Base-by-base conservation (phyloP, 1,284 basidiomycete species). In the Ceratobasidium sp. region DNA sequence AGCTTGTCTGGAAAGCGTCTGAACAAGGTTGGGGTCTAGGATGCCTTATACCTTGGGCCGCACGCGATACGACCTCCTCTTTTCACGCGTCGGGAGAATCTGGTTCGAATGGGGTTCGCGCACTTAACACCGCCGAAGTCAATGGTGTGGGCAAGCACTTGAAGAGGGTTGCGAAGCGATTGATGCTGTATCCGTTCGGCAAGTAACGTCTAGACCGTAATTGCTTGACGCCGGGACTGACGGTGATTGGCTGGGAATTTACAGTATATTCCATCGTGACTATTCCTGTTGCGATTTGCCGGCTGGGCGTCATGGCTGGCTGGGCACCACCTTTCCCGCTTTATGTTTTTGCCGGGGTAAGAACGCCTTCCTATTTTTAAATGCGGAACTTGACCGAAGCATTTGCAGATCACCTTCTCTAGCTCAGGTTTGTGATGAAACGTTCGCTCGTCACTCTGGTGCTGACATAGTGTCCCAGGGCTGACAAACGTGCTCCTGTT, bases 151-250 rank as follows among this genome's bases (percentile, higher is more conserved):
- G 65, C n/a, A 69, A 58, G 46, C 65, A 69, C 27, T 27, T 69
- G 53, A 69, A 58, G 53, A 56, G 49, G 11, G 43, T 69, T 31
- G 65, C 65, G 14, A 54, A 37, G 51, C 24, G 65, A 37, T 24
- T 69, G 46, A 69, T 69, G 65, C 22, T 69, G 5, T 69, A 69
- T 46, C 65, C 65, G 8, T 37, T 69, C 24, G 53, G 65, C 56
- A 29, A 58, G 65, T 58, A 19, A 16, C 16, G 2, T 14, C 24
- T 34, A 46, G 19, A 19, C 16, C 37, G 13, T 6, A 48, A n/a
- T 6, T 2, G 24, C 6, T 14, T 5, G 16, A 58, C 31, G 6
- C 14, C n/a, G n/a, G 54, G 16, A 27, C 54, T 58, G 27, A 37
- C 22, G 13, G 2, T 7, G 22, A 22, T 9, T 19, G 22, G 41